phyloP scores from a whole-genome alignment of 768 basidiomycete genomes.

The Amylocystis lapponica region DNA sequence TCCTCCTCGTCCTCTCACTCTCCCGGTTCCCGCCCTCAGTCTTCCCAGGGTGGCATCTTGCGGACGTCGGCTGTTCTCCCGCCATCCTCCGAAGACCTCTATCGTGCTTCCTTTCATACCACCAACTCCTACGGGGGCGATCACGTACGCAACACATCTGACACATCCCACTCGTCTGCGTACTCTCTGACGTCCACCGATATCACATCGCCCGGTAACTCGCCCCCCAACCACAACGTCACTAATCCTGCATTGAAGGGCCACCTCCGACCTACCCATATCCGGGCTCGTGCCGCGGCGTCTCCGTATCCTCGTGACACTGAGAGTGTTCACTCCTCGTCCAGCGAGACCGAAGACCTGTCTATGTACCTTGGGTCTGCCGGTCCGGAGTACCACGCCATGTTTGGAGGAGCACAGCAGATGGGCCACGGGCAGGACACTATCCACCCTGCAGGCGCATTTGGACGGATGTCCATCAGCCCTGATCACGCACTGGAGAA shows the following conservation, averaged over 20 bases:
- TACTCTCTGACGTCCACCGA: conserved; percentile 37
- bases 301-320: conserved; percentile 85
- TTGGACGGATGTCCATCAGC: conserved; percentile 71
- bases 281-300: conserved; percentile 72
- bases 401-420: conserved; percentile 45
- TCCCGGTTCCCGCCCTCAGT: conserved; percentile 70
- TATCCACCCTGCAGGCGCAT: conserved; percentile 66
- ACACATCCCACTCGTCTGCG: conserved; percentile 36
- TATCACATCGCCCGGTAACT: conserved; percentile 45
- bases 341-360: conserved; percentile 85
- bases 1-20: conserved; percentile 66
- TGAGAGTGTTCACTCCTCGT: conserved; percentile 82
- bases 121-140: conserved; percentile 38
- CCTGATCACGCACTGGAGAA: conserved; percentile 80
- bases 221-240: conserved; percentile 72
- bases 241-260: conserved; percentile 72
- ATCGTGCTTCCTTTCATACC: conserved; percentile 58
- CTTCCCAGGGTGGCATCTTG: conserved; percentile 59
- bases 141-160: conserved; percentile 36
- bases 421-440: conserved; percentile 30
- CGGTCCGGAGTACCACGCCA: conserved; percentile 54
- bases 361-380: conserved; percentile 63
- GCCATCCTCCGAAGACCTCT: conserved; percentile 61
- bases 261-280: conserved; percentile 69
- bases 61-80: conserved; percentile 47